Evolutionary conservation across 1,284 basidiomycete species (phyloP).

Genomic region (Porogramme epimiltina): DNA sequence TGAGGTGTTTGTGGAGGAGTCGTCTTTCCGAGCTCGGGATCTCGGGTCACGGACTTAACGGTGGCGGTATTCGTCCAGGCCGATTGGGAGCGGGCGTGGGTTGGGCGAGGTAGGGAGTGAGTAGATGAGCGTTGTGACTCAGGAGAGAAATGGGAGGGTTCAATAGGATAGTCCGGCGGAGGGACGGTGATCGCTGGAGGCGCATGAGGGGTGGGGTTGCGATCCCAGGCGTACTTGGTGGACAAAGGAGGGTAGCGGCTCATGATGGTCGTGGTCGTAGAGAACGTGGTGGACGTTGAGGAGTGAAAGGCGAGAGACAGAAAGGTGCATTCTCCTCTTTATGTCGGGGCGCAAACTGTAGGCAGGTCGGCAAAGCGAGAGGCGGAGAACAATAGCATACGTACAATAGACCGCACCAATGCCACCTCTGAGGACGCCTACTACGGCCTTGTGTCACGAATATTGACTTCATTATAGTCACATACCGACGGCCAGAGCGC

Average conservation of each 20-base stretch:
- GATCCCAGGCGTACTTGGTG: slow-evolving; percentile 20
- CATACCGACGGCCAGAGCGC: too few relatives aligned
- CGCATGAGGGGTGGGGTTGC: slow-evolving; percentile 24
- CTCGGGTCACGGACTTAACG: slow-evolving; percentile 18
- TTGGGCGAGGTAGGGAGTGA: slow-evolving; percentile 1
- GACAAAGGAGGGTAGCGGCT: slow-evolving; percentile 4
- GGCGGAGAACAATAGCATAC: slow-evolving; percentile 20
- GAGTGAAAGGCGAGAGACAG: not conserved
- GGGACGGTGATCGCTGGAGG: slow-evolving; percentile 27
- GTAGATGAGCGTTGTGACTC: slow-evolving; percentile 13
- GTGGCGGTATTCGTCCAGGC: slow-evolving; percentile 26
- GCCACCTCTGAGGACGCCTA: slow-evolving; percentile 2
- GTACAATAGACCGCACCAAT: slow-evolving; percentile 12
- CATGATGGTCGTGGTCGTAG: slow-evolving; percentile 11
- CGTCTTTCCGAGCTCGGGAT: slow-evolving; percentile 15
- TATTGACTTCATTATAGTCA: too few relatives aligned
- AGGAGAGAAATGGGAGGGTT: slow-evolving; percentile 26
- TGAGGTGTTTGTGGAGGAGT: slow-evolving; percentile 9
- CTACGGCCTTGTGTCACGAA: too few relatives aligned
- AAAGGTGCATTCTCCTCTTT: slow-evolving; percentile 6
- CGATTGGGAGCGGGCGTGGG: slow-evolving; percentile 20
- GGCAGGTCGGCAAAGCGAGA: slow-evolving; percentile 3
- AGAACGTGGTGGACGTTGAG: slow-evolving; percentile 7
- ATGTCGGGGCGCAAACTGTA: slow-evolving; percentile 4
- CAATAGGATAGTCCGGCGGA: slow-evolving; percentile 22